Base-by-base conservation (phyloP, 106 monocot genomes). In the Dendrobium officinale region DNA sequence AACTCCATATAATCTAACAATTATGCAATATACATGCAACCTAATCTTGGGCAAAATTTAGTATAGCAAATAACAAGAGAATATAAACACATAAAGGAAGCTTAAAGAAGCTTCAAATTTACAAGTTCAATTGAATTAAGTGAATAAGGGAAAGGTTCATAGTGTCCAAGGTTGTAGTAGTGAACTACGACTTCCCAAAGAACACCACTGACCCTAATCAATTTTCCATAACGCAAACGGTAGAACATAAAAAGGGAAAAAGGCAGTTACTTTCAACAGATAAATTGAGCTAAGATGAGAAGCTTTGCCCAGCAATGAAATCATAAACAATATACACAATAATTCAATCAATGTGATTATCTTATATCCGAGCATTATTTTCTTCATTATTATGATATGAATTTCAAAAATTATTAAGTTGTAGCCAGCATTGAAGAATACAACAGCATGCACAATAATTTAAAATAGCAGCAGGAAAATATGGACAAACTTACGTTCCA, bases 401-500 rank as follows among this genome's bases (percentile, higher is more conserved):
- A 20, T 68, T 27, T 31, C 67, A 27, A 68, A 31, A 70, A 70
- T 37, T 70, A 37, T 33, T 37, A 70, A 42, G 74, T 41, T 8
- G 20, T 43, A 74, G 19, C 43, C 19, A 74, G 74, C 43, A 42
- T 18, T 43, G 4, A 44, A 6, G 43, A 5, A 74, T 41, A 19
- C 31, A 74, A 74, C 22, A 76, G 42, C 26, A 66, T 70, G 48
- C 31, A 68, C 29, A 1, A n/a, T 6, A 72, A 72, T 15, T 33
- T 54, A 55, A 42, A 41, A 77, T 42, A 68, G 45, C 42, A 55
- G 55, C 16, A 79, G 73, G 2, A 48, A 73, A 26, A 43, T 41
- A 67, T 59, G 48, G 20, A 41, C 41, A 41, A 67, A 78, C 91
- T 77, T 88, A 99, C 98, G 98, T 99, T 76, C 91, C 98, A 82